These are phyloP conservation scores for Solanum chaucha DNA, from an alignment of 257 asterid genomes.

Conservation along the genomic window DNA sequence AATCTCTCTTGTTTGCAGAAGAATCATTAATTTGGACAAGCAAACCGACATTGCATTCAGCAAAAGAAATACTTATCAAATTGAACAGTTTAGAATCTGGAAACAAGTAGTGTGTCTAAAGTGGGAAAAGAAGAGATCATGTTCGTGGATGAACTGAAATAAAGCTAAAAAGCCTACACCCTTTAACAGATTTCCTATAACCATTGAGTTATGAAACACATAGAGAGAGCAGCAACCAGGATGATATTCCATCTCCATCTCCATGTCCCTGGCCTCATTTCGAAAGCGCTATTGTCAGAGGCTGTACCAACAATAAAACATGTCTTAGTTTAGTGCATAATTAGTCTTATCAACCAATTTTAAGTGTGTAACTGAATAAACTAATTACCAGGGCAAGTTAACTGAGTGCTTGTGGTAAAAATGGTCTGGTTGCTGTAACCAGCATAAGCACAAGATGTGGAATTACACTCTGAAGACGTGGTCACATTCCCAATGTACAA, in stretches of 20 bases:
- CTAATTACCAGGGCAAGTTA: slow-evolving; percentile 55
- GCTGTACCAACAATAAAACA: slow-evolving; percentile 16
- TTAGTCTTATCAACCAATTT: background rate
- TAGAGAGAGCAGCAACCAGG: slow-evolving; percentile 2
- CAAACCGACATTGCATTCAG: background rate
- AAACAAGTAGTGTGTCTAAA: background rate
- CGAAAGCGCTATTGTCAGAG: slow-evolving; percentile 14
- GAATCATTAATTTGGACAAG: background rate
- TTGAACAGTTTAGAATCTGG: background rate
- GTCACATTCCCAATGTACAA: slow-evolving; percentile 40
- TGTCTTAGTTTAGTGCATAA: background rate
- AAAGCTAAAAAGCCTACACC: no score
- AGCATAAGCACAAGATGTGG: slow-evolving; percentile 51
- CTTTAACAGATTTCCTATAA: background rate
- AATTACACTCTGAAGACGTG: slow-evolving; percentile 33
- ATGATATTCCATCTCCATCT: slow-evolving; percentile 26
- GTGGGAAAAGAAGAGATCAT: background rate
- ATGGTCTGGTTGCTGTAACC: slow-evolving; percentile 45
- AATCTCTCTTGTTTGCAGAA: background rate
- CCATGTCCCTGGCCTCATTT: slow-evolving; percentile 13
- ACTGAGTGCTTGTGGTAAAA: slow-evolving; percentile 14
- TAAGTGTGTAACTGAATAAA: background rate
- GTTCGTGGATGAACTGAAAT: background rate
- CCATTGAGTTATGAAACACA: background rate
- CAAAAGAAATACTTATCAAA: background rate